phyloP scores from a whole-genome alignment of 495 filamentous ascomycete species.

The Aspergillus heteromorphus region DNA sequence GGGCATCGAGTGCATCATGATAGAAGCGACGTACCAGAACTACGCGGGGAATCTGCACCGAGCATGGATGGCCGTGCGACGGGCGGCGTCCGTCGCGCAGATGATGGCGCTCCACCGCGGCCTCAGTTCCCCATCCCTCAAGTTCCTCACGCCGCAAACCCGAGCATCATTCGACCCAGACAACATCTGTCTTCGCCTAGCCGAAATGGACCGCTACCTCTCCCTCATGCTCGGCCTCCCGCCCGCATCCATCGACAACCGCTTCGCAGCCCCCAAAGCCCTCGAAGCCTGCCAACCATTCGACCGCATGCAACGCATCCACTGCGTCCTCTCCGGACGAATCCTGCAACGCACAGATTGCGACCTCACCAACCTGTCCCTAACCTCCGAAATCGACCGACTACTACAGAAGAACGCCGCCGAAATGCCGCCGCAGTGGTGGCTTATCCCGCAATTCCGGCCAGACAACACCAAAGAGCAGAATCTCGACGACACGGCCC shows the following conservation, averaged over 20 bases:
- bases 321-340: constrained; percentile 25
- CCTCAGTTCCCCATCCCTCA: not conserved
- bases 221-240: constrained; percentile 48
- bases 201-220: constrained; percentile 37
- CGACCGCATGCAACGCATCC: constrained; percentile 23
- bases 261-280: constrained; percentile 13
- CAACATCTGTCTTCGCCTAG: constrained; percentile 24
- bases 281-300: constrained; percentile 10
- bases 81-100: constrained; percentile 23
- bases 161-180: constrained; percentile 10
- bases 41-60: constrained; percentile 42
- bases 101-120: constrained; percentile 6
- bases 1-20: constrained; percentile 44
- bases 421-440: constrained; percentile 36
- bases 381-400: constrained; percentile 37
- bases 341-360: constrained; percentile 41
- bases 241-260: constrained; percentile 28
- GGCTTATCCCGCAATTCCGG: constrained; percentile 18
- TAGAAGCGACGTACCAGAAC: constrained; percentile 41
- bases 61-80: constrained; percentile 35
- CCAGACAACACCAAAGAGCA: not conserved
- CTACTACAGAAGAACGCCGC: constrained; percentile 35
- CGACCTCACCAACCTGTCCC: constrained; percentile 12
- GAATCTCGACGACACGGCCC: constrained; percentile 7
- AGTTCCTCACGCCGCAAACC: constrained; percentile 15